Base-by-base conservation (phyloP, 2,329 filamentous ascomycete genomes). In the Arthrobotrys sphaeroides region DNA sequence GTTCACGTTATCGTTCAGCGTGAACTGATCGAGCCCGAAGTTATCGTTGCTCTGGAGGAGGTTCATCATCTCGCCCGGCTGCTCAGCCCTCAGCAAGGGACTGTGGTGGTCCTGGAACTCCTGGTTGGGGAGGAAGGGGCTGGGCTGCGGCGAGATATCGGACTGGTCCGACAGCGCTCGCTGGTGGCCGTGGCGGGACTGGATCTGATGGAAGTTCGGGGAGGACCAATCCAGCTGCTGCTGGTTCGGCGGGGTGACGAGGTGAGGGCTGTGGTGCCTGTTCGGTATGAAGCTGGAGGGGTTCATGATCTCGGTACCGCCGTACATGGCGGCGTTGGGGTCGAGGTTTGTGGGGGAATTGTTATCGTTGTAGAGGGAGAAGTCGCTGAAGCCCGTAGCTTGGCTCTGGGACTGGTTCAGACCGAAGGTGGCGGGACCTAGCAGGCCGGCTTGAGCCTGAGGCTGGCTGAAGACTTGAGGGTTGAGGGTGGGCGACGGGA, bases 1-100 rank as follows among this genome's bases (percentile, higher is more conserved):
- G 20, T 74, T 74, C 20, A 65, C 55, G 31, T 20, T 65, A 43
- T 80, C 79, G 36, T 77, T 77, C 36, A 80, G 68, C 13, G 77
- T 77, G 65, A 80, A 80, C 38, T 74, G 73, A 31, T 79, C 78
- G 33, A 80, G 70, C 20, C 78, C 79, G 40, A 80, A 80, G 33
- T 78, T 76, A 10, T 74, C 73, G 42, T 77, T 77, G 36, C 70
- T 73, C 73, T 80, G 78, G 16, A 80, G 78, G 10, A 80, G 77
- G n/a, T 79, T 77, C 73, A 78, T 77, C 78, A 80, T 80, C 77
- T 76, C 62, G 67, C 75, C 42, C 60, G 78, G 45, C 53, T 79
- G 78, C 57, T 77, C 65, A 28, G 66, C 70, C 42, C 73, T 59
- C 38, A 80, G 77, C 40, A 79, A 47, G 51, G 47, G 79, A 69